phyloP scores from a whole-genome alignment of 192 early-diverging fungal species.

The Radiomyces spectabilis region DNA sequence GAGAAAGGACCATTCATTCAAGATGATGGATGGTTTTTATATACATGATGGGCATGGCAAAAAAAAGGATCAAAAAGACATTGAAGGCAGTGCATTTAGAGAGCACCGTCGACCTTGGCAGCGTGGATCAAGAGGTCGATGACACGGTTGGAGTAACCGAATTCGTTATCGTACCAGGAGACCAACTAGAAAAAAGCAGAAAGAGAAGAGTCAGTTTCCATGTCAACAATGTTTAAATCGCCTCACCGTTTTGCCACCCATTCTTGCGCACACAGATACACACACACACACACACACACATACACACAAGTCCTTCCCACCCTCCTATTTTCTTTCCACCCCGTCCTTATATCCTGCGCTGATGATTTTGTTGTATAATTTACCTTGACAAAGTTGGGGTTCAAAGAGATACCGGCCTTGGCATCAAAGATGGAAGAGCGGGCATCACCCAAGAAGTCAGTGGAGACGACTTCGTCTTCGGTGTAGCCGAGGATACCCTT shows the following conservation, averaged over 20 bases:
- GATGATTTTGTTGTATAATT: not conserved
- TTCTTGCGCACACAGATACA: no score
- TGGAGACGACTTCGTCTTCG: slow-evolving; percentile 92
- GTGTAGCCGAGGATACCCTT: slow-evolving; percentile 95
- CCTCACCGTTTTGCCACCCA: no score
- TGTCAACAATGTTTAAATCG: not conserved
- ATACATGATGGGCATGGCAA: no score
- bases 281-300: no score
- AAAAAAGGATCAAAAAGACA: no score
- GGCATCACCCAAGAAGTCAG: slow-evolving; percentile 89
- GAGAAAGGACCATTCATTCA: no score
- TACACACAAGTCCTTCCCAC: no score
- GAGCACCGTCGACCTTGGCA: slow-evolving; percentile 34
- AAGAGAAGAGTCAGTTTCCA: slow-evolving; percentile 70
- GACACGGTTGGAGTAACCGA: slow-evolving; percentile 87
- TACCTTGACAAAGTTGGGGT: slow-evolving; percentile 91
- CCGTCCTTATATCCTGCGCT: not conserved
- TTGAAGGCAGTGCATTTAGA: slow-evolving; percentile 20
- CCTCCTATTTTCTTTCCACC: not conserved
- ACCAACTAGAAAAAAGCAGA: slow-evolving; percentile 93
- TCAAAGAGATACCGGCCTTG: slow-evolving; percentile 92
- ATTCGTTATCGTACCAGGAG: slow-evolving; percentile 91
- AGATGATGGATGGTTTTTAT: no score
- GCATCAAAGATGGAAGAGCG: slow-evolving; percentile 89
- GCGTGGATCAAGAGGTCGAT: slow-evolving; percentile 81